Percentiles rank a stretch among this genome's conserved stretches.
Evolutionary conservation across 2,329 filamentous ascomycete genomes (phyloP).

Genomic region (Nothophoma quercina): DNA sequence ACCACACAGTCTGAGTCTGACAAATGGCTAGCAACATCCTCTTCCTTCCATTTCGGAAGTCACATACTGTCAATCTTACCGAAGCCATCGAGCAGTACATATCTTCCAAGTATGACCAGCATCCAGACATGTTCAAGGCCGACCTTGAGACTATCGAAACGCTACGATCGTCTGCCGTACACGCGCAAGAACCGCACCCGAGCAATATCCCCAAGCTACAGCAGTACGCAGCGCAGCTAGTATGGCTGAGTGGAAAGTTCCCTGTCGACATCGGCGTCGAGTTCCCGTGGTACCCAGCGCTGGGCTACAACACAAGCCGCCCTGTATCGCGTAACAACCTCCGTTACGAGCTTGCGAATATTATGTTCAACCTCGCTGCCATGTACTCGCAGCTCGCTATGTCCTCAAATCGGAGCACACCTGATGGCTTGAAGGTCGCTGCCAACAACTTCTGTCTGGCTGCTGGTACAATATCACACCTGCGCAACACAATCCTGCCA

Average conservation of each 20-base stretch:
- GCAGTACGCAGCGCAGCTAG: constrained; percentile 88
- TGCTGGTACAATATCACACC: constrained; percentile 81
- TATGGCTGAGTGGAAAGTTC: constrained; percentile 94
- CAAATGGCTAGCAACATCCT: constrained; percentile 65
- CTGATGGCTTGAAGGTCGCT: constrained; percentile 85
- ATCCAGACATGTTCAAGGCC: constrained; percentile 92
- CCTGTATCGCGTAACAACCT: constrained; percentile 73
- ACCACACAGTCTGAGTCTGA: not conserved
- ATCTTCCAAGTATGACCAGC: constrained; percentile 97
- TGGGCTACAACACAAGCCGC: constrained; percentile 86
- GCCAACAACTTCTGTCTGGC: constrained; percentile 90
- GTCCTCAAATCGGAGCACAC: constrained; percentile 76
- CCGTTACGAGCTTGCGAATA: constrained; percentile 85
- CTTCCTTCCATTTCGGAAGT: constrained; percentile 86
- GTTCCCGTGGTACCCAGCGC: constrained; percentile 93
- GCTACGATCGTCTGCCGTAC: constrained; percentile 84
- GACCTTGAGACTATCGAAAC: constrained; percentile 88
- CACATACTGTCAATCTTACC: constrained; percentile 78
- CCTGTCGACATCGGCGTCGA: constrained; percentile 95
- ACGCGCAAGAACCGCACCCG: constrained; percentile 84
- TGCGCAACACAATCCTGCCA: constrained; percentile 78
- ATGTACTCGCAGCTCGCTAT: constrained; percentile 93
- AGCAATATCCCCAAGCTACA: constrained; percentile 90
- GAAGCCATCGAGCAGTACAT: constrained; percentile 93
- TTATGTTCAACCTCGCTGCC: constrained; percentile 91